phyloP scores from a whole-genome alignment of 768 basidiomycete species.

The Lanmaoa pseudosensibilis region DNA sequence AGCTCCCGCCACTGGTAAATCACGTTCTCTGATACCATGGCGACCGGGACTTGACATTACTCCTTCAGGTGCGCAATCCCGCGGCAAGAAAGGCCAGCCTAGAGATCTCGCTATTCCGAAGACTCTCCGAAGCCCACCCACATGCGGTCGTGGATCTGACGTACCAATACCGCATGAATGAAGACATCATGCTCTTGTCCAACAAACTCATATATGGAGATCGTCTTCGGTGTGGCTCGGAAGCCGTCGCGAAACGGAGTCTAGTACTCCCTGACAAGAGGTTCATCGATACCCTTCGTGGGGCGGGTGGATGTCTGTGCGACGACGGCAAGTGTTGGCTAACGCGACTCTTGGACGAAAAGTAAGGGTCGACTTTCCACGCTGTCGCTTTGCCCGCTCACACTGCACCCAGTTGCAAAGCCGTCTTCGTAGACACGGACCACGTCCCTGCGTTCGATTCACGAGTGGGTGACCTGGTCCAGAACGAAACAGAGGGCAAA shows the following conservation, averaged over 20 bases:
- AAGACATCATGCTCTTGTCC: conserved; percentile 89
- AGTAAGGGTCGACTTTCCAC: conserved; percentile 48
- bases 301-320: conserved; percentile 29
- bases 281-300: conserved; percentile 49
- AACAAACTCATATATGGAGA: conserved; percentile 85
- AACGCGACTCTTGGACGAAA: conserved; percentile 57
- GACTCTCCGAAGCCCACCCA: conserved; percentile 85
- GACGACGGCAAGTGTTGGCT: conserved; percentile 65
- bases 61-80: conserved; percentile 71
- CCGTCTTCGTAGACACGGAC: conserved; percentile 95
- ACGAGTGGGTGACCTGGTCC: conserved; percentile 82
- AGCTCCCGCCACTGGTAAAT: conserved; percentile 88
- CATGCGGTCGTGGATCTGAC: conserved; percentile 81
- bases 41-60: neutral
- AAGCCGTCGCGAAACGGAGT: conserved; percentile 58
- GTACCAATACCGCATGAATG: conserved; percentile 95
- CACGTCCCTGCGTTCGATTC: conserved; percentile 74
- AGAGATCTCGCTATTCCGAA: conserved; percentile 86
- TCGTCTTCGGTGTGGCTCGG: conserved; percentile 76
- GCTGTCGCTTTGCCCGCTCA: no score
- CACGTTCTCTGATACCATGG: neutral
- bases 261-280: conserved; percentile 52
- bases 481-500: conserved; percentile 80
- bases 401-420: conserved; percentile 60
- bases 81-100: conserved; percentile 82